Evolutionary conservation across 208 protist genomes (phyloP).

Genomic region (Acanthamoeba castellanii): DNA sequence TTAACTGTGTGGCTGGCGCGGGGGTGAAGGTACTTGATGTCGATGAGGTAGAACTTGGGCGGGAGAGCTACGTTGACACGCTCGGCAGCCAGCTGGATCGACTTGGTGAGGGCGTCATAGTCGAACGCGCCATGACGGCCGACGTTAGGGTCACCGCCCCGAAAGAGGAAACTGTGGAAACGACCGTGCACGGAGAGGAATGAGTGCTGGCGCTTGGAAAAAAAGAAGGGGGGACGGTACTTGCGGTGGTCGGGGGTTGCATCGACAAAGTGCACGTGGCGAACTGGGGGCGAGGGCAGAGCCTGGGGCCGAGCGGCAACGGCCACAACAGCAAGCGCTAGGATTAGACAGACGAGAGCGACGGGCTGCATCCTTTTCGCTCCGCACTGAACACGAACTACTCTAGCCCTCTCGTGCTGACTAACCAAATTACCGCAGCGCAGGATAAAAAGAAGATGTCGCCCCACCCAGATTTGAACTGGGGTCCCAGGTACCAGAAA

Average conservation of each 20-base stretch:
- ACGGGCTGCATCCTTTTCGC: not conserved
- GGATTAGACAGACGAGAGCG: too few species aligned
- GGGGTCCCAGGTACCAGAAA: slow-evolving; percentile 24
- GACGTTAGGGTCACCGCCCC: slow-evolving; percentile 25
- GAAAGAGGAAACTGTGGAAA: not conserved
- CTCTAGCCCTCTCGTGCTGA: too few species aligned
- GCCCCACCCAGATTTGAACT: slow-evolving; percentile 37
- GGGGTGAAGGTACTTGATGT: slow-evolving; percentile 25
- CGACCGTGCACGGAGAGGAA: not conserved
- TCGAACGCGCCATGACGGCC: not conserved
- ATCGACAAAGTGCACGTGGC: slow-evolving; percentile 6
- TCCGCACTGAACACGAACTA: too few species aligned
- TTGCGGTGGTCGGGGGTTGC: not conserved
- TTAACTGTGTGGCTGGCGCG: not conserved
- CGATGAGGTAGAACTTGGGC: slow-evolving; percentile 16
- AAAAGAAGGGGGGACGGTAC: not conserved
- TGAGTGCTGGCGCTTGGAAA: not conserved
- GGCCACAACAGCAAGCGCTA: not conserved
- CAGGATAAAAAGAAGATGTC: not conserved
- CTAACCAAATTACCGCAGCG: too few species aligned
- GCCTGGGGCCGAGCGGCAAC: not conserved
- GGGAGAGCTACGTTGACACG: not conserved
- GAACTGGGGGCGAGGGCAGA: slow-evolving; percentile 8
- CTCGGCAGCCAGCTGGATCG: not conserved
- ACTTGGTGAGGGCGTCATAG: not conserved